Evolutionary conservation across 192 early-diverging fungal species (phyloP).

Genomic region (Paraglomus brasilianum): DNA sequence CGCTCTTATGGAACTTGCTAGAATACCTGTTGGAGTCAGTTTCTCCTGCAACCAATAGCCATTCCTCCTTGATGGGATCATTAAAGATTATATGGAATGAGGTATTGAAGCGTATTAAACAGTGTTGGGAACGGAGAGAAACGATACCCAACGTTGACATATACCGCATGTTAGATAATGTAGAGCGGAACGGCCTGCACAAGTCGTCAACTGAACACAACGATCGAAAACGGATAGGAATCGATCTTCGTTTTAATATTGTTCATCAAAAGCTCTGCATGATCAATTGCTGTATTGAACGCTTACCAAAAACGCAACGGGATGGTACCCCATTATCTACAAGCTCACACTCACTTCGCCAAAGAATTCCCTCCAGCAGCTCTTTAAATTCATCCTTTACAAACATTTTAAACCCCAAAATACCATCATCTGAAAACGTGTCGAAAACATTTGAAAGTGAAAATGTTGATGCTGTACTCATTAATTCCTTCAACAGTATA

Average conservation of each 20-base stretch:
- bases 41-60: constrained; percentile 42
- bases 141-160: constrained; percentile 54
- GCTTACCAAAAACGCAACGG: constrained; percentile 31
- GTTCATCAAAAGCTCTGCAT: constrained; percentile 76
- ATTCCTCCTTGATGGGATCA: constrained; percentile 61
- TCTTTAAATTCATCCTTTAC: constrained; percentile 20
- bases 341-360: constrained; percentile 30
- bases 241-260: constrained; percentile 67
- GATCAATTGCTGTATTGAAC: constrained; percentile 76
- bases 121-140: constrained; percentile 61
- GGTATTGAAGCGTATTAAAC: constrained; percentile 56
- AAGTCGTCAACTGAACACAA: constrained; percentile 16
- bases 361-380: constrained; percentile 24
- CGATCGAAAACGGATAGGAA: constrained; percentile 39
- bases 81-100: constrained; percentile 69
- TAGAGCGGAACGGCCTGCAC: not conserved
- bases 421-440: constrained; percentile 13
- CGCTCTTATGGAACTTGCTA: constrained; percentile 55
- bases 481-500: too few species aligned
- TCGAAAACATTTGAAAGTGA: constrained; percentile 19
- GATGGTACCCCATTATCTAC: constrained; percentile 26
- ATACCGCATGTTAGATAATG: not conserved
- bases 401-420: not conserved
- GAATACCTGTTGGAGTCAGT: constrained; percentile 45
- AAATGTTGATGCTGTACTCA: not conserved